Percentiles rank a stretch among this genome's conserved stretches.
These are phyloP conservation scores for Xylariaceae sp. DNA, from an alignment of 2,329 filamentous ascomycete genomes.

Conservation along the genomic window DNA sequence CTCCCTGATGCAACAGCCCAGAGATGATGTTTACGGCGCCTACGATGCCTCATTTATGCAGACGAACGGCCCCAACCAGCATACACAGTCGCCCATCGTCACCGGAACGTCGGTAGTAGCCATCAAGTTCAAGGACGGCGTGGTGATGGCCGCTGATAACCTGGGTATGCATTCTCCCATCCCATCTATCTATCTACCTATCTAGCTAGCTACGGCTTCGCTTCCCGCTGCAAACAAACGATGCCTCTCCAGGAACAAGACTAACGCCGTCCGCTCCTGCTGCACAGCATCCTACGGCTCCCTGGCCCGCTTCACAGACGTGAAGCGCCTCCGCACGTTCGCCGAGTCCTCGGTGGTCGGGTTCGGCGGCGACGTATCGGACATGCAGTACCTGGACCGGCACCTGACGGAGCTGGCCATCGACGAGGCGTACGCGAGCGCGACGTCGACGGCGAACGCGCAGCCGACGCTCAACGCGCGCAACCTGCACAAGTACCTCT, in stretches of 20 bases:
- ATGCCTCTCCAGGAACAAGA: neutral
- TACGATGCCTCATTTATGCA: constrained; percentile 90
- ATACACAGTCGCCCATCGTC: constrained; percentile 91
- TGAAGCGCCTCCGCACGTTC: constrained; percentile 92
- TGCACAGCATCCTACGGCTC: constrained; percentile 90
- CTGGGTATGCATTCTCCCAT: constrained; percentile 65
- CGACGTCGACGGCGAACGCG: neutral
- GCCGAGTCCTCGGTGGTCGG: constrained; percentile 84
- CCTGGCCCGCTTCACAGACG: constrained; percentile 92
- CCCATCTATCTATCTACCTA: neutral
- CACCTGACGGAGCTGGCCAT: constrained; percentile 86
- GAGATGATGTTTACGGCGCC: constrained; percentile 94
- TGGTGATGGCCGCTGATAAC: constrained; percentile 97
- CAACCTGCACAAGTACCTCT: constrained; percentile 95
- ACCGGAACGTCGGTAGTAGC: constrained; percentile 95
- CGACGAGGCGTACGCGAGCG: constrained; percentile 76
- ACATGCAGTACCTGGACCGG: constrained; percentile 98
- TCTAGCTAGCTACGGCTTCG: neutral
- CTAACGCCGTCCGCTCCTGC: constrained; percentile 12
- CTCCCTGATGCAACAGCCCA: constrained; percentile 65
- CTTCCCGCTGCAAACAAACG: neutral
- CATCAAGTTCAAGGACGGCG: constrained; percentile 94
- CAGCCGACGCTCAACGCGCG: constrained; percentile 75
- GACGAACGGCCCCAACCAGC: constrained; percentile 72
- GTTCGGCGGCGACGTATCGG: constrained; percentile 95